phyloP scores from a whole-genome alignment of 2,329 filamentous ascomycete species.

The Cytospora leucostoma region DNA sequence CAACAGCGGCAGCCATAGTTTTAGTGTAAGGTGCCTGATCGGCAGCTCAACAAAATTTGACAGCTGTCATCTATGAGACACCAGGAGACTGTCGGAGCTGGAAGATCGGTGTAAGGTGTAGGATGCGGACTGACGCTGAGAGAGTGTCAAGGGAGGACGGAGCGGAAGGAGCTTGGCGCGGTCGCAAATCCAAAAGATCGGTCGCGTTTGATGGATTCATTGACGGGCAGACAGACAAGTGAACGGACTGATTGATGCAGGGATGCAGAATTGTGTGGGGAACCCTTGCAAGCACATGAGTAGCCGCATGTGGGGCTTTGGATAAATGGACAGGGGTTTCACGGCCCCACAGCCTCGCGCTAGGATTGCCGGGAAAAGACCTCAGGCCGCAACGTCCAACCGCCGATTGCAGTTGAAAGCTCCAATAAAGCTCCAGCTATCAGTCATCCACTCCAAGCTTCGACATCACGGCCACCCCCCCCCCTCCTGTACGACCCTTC shows the following conservation, averaged over 20 bases:
- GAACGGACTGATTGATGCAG: conserved; percentile 14
- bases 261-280: conserved; percentile 20
- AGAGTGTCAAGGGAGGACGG: neutral
- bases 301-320: conserved; percentile 27
- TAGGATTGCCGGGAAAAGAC: conserved; percentile 24
- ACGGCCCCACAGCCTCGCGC: neutral
- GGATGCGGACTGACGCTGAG: neutral
- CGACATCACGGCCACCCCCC: neutral
- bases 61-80: neutral
- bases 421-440: conserved; percentile 22
- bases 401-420: conserved; percentile 10
- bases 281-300: neutral
- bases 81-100: neutral
- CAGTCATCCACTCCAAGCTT: conserved; percentile 16
- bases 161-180: neutral
- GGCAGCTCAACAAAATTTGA: conserved; percentile 9
- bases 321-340: neutral
- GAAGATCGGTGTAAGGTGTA: neutral
- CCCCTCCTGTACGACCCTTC: neutral
- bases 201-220: neutral
- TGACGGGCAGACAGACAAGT: conserved; percentile 3
- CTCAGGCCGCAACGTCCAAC: conserved; percentile 25
- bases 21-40: conserved; percentile 19
- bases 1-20: conserved; percentile 18
- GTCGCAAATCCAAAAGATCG: neutral